Conservation (phyloP, 768 basidiomycete species). For the Dentipellis fragilis region DNA sequence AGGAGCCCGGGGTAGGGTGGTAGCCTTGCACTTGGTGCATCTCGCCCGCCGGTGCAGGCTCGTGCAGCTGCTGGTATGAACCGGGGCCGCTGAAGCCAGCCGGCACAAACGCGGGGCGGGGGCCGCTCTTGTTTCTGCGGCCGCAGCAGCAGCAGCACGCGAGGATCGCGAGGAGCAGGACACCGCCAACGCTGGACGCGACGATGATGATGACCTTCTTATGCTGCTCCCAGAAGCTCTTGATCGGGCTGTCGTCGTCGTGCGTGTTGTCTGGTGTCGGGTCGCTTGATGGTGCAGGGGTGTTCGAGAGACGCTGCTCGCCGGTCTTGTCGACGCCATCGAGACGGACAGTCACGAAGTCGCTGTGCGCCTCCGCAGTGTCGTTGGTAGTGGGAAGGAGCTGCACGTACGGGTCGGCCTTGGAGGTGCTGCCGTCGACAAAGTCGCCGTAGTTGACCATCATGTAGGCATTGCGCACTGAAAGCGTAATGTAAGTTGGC, state of each 20-base stretch:
- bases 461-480: slow-evolving; percentile 59
- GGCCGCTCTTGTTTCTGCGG: slow-evolving; percentile 16
- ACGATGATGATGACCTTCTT: slow-evolving; percentile 55
- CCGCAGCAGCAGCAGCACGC: slow-evolving; percentile 36
- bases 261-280: slow-evolving; percentile 59
- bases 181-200: slow-evolving; percentile 62
- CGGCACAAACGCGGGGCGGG: neutral
- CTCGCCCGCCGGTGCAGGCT: slow-evolving; percentile 6
- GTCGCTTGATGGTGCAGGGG: slow-evolving; percentile 51
- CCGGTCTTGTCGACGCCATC: neutral
- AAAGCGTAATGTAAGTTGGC: neutral
- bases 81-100: neutral
- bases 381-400: slow-evolving; percentile 47
- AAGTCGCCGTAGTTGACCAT: slow-evolving; percentile 59
- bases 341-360: slow-evolving; percentile 1
- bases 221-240: slow-evolving; percentile 18
- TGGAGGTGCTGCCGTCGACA: slow-evolving; percentile 28
- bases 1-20: neutral
- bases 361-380: slow-evolving; percentile 23
- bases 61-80: slow-evolving; percentile 3
- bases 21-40: neutral
- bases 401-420: slow-evolving; percentile 48
- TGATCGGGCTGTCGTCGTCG: slow-evolving; percentile 21
- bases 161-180: slow-evolving; percentile 40
- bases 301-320: slow-evolving; percentile 30